Base-by-base conservation (phyloP, 306 rosid genomes). In the Gynostemma pentaphyllum region DNA sequence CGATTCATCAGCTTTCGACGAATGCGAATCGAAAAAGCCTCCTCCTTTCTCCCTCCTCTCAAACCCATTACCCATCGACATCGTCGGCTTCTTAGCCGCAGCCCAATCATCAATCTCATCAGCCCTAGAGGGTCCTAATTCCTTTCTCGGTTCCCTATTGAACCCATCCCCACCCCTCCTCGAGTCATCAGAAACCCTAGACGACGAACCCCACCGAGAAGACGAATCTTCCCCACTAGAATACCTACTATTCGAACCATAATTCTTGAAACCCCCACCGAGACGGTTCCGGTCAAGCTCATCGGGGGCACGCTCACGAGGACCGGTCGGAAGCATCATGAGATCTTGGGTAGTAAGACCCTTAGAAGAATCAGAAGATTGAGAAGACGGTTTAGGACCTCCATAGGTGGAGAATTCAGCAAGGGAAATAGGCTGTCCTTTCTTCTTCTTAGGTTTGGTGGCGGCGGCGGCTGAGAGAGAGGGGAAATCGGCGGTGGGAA, bases 51-150 rank as follows among this genome's bases (percentile, higher is more conserved):
- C 96, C 45, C 73, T 73, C 78, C 75, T 68, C 45, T 76, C 83
- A 37, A 80, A 81, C 12, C 95, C 91, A 27, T 79, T 78, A 5
- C 83, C 89, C 15, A 40, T 18, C 18, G 56, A 87, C 15, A 40
- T 18, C 18, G 56, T 27, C 1, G 94, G 72, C 62, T 82, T 91
- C 84, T 88, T 91, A 6, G 55, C 81, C 3, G 92, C 81, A 3
- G 77, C 92, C 98, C 98, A 91, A 78, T 91, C 76, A 56, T 91
- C 95, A 10, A 51, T 79, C 78, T 88, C 98, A 21, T 91, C 98
- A 2, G 98, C 98, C 21, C 95, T 72, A 5, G 96, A 91, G 8
- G 95, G 83, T 9, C 66, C 80, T n/a, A 67, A n/a, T 2, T 90
- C 97, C 22, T 81, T 79, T 49, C 64, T 72, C 13, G 73, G 37